phyloP scores from a whole-genome alignment of 208 protist species.

The Histomonas meleagridis region DNA sequence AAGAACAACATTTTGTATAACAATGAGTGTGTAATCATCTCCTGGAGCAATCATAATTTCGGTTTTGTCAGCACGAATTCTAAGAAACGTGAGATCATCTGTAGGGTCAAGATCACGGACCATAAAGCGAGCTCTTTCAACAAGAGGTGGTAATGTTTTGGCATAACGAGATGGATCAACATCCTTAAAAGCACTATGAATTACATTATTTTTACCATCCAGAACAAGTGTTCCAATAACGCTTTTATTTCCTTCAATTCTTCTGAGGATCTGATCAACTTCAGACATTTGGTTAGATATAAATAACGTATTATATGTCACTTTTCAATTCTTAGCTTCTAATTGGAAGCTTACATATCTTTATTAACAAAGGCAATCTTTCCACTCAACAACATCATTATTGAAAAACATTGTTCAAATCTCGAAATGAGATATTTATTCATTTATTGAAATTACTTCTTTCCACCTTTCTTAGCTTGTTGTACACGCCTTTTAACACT shows the following conservation, averaged over 20 bases:
- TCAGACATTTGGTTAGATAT: too few relatives aligned
- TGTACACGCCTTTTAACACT: too few relatives aligned
- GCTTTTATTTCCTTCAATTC: slow-evolving; percentile 8
- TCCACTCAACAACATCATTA: too few relatives aligned
- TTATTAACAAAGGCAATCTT: too few relatives aligned
- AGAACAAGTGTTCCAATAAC: not conserved
- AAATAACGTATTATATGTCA: too few relatives aligned
- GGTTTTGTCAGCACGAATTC: slow-evolving; percentile 5
- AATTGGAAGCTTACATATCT: too few relatives aligned
- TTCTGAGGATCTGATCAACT: not conserved
- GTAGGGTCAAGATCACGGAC: not conserved
- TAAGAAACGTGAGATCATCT: not conserved
- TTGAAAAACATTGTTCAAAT: too few relatives aligned
- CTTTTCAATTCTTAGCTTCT: too few relatives aligned
- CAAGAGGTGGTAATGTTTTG: not conserved
- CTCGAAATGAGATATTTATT: too few relatives aligned
- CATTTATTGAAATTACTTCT: too few relatives aligned
- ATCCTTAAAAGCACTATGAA: slow-evolving; percentile 5
- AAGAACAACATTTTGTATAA: slow-evolving; percentile 13
- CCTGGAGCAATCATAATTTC: slow-evolving; percentile 7
- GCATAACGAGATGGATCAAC: not conserved
- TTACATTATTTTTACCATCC: not conserved
- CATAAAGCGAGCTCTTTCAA: not conserved
- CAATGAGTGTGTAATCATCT: slow-evolving; percentile 29
- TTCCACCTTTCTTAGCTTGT: too few relatives aligned